phyloP scores from a whole-genome alignment of 176 grass and related monocot genomes.

The Lolium rigidum region DNA sequence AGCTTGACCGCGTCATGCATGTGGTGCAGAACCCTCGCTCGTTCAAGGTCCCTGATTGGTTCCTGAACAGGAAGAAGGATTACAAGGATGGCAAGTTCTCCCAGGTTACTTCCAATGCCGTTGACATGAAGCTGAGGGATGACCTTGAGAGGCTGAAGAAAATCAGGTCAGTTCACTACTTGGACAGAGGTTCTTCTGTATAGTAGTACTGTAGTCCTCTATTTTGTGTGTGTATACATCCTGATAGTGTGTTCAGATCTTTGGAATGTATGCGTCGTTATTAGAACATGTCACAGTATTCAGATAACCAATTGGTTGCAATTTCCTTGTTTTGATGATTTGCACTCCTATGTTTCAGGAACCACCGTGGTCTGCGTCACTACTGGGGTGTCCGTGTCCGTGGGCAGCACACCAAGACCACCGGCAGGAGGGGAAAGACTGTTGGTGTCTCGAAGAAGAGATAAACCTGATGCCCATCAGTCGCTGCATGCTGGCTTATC shows the following conservation, averaged over 20 bases:
- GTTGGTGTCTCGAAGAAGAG: constrained; percentile 99
- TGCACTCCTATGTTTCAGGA: constrained; percentile 43
- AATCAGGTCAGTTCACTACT: constrained; percentile 8
- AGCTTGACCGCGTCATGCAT: background rate
- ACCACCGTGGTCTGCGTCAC: constrained; percentile 94
- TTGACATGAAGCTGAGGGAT: constrained; percentile 20
- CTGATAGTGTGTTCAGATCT: background rate
- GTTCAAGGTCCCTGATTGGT: constrained; percentile 48
- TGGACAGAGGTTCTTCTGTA: background rate
- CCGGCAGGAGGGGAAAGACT: constrained; percentile 93
- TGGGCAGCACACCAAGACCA: constrained; percentile 97
- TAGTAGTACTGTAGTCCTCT: background rate
- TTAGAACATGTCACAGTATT: background rate
- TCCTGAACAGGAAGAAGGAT: constrained; percentile 69
- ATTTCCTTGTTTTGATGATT: background rate
- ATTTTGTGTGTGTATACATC: background rate
- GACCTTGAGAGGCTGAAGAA: constrained; percentile 7
- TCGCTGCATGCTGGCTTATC: background rate
- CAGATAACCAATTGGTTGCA: background rate
- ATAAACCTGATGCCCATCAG: constrained; percentile 39
- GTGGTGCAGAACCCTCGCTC: background rate
- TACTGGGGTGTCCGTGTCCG: constrained; percentile 96
- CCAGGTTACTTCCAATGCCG: background rate
- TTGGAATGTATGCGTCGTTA: background rate
- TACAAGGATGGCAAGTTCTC: background rate